Conservation (phyloP, 305 asterid species). For the Plantago coronopus region DNA sequence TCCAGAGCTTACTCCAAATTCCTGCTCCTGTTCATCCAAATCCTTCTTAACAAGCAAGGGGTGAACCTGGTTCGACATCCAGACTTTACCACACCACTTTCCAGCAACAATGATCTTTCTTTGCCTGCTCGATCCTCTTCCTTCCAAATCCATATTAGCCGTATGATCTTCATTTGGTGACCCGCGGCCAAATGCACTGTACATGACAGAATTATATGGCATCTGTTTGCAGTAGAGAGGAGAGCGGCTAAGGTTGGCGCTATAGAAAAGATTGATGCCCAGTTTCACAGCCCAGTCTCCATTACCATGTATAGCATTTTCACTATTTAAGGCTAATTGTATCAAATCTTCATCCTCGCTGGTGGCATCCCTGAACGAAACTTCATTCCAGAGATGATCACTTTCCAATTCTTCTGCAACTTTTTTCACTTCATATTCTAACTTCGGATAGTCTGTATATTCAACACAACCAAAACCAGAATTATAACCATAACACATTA, state of each 20-base stretch:
- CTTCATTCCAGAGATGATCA: conserved; percentile 47
- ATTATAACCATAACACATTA: conserved; percentile 1
- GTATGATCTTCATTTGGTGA: conserved; percentile 34
- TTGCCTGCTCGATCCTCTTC: conserved; percentile 52
- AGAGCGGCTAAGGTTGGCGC: conserved; percentile 92
- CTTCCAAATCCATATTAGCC: conserved; percentile 32
- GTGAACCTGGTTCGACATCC: conserved; percentile 95
- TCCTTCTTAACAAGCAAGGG: conserved; percentile 59
- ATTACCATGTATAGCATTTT: conserved; percentile 81
- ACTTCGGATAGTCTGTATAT: conserved; percentile 76
- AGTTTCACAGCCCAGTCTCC: conserved; percentile 98
- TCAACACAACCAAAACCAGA: background rate
- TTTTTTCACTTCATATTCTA: conserved; percentile 74
- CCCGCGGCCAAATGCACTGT: conserved; percentile 77
- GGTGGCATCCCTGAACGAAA: conserved; percentile 60
- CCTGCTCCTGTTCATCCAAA: conserved; percentile 39
- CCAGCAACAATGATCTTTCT: conserved; percentile 82
- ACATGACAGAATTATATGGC: conserved; percentile 76
- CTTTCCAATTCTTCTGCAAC: conserved; percentile 68
- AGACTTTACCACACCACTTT: conserved; percentile 98
- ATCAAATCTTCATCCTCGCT: conserved; percentile 66
- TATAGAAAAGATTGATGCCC: conserved; percentile 88
- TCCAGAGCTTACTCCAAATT: conserved; percentile 23
- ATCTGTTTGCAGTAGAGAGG: conserved; percentile 94
- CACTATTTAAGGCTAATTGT: conserved; percentile 66